A percentile compares a stretch with the other conserved stretches of the same genome.
Conservation (phyloP, 352 stramenopile species). For the Thalassiosira gravida region DNA sequence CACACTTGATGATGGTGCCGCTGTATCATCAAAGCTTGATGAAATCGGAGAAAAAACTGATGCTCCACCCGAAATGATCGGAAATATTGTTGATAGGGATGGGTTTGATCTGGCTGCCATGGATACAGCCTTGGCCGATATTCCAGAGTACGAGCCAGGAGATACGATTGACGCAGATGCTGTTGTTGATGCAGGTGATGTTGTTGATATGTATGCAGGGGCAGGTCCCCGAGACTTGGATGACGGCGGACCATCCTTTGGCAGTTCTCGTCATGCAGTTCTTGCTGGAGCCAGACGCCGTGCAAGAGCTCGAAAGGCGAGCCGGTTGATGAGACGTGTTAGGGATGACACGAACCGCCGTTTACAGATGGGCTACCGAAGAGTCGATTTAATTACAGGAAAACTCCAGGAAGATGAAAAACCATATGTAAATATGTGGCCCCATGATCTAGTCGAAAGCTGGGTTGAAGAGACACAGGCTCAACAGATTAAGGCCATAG, state of each 20-base stretch:
- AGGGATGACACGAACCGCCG: conserved; percentile 1
- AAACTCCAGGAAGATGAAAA: conserved; percentile 1
- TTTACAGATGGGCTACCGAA: conserved; percentile 8
- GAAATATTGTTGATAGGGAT: conserved; percentile 17
- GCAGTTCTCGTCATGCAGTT: conserved; percentile 21
- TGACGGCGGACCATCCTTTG: conserved; percentile 26
- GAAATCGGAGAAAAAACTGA: conserved; percentile 24
- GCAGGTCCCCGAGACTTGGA: conserved; percentile 30
- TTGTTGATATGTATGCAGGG: conserved; percentile 36
- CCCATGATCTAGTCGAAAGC: conserved; percentile 20
- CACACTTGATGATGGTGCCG: conserved; percentile 28
- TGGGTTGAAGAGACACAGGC: conserved; percentile 16
- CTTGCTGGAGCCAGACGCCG: conserved; percentile 27
- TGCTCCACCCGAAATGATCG: conserved; percentile 2
- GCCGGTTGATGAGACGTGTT: conserved; percentile 11
- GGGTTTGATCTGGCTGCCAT: conserved; percentile 7
- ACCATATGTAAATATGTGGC: conserved; percentile 8
- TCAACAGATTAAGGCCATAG: conserved; percentile 18
- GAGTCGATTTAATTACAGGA: not conserved
- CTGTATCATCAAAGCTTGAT: conserved; percentile 21
- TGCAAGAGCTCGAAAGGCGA: conserved; percentile 19
- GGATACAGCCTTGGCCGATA: conserved; percentile 7
- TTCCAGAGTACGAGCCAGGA: conserved; percentile 24
- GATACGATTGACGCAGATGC: not conserved
- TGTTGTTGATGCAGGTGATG: conserved; percentile 19